Evolutionary conservation across 768 basidiomycete species (phyloP), one percentile per base, ranked within the genome.

Genomic region (Rhodotorula graminis): DNA sequence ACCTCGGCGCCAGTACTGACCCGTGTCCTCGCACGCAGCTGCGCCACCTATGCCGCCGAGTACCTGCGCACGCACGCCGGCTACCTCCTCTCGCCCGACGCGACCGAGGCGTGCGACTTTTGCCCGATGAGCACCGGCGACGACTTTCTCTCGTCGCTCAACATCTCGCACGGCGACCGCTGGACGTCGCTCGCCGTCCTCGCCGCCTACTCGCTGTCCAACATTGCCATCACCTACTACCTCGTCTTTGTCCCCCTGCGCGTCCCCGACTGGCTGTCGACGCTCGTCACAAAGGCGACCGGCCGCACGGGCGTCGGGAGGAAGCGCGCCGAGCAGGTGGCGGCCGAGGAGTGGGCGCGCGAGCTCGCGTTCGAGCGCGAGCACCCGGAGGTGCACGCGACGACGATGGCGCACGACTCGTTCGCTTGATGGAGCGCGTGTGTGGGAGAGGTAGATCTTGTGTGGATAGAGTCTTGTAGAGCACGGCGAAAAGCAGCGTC

Each of bases 31-130:
- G 44, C n/a, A 3, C 18, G 7, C 53, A 55, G 53, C 19, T 91
- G 90, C 76, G 76, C 75, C 8, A 70, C 82, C 8, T 90, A 86
- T 78, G 81, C 89, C 78, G 60, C 79, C 29, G 77, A 81, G 0
- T 91, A 84, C 80, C 86, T 88, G 25, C 69, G 79, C 0, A 57
- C 73, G 2, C 82, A 83, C 10, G 86, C 88, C 0, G 88, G 89
- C 16, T 87, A 87, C 73, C 79, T 90, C 42, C 76, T 82, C 33
- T 49, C 70, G 55, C 46, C 70, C 6, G 9, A 29, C 18, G 50
- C 69, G 29, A 65, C 42, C 15, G n/a, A 55, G 25, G 19, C 61
- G 16, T 69, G 72, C 60, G 16, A 40, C 18, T 70, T 75, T 65
- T 74, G 78, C 67, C 61, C 67, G 46, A 49, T 69, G 56, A 57